Evolutionary conservation across 2,329 filamentous ascomycete species (phyloP).

Genomic region (Dactylonectria estremocensis): DNA sequence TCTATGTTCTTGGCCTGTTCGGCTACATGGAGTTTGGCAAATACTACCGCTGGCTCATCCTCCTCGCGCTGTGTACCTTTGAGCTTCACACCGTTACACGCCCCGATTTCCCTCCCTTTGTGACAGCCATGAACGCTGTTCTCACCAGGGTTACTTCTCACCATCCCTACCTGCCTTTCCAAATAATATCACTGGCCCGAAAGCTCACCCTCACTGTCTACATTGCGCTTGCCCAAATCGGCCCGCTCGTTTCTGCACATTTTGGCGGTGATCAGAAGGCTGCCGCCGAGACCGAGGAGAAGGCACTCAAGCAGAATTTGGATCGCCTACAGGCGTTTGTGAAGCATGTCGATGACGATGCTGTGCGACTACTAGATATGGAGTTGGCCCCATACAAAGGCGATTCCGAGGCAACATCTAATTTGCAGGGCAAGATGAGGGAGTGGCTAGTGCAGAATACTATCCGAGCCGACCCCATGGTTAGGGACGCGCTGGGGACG

Average conservation of each 20-base stretch:
- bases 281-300: slow-evolving; percentile 59
- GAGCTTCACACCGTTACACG: slow-evolving; percentile 72
- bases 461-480: slow-evolving; percentile 84
- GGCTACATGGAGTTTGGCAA: slow-evolving; percentile 79
- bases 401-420: slow-evolving; percentile 75
- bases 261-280: slow-evolving; percentile 44
- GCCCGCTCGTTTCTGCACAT: slow-evolving; percentile 71
- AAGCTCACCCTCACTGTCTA: slow-evolving; percentile 84
- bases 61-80: slow-evolving; percentile 68
- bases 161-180: slow-evolving; percentile 85
- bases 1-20: slow-evolving; percentile 74
- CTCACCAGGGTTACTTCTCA: slow-evolving; percentile 59
- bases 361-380: slow-evolving; percentile 78
- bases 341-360: slow-evolving; percentile 77
- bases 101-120: slow-evolving; percentile 64
- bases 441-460: slow-evolving; percentile 93
- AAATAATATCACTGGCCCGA: slow-evolving; percentile 82
- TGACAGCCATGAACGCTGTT: slow-evolving; percentile 63
- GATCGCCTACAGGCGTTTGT: slow-evolving; percentile 75
- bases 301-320: slow-evolving; percentile 73
- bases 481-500: slow-evolving; percentile 82
- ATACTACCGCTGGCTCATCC: slow-evolving; percentile 76
- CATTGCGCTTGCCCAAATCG: slow-evolving; percentile 87
- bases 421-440: slow-evolving; percentile 77
- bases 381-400: slow-evolving; percentile 86